Conservation (phyloP, 75 land plant species). For the Isoetes taiwanensis region DNA sequence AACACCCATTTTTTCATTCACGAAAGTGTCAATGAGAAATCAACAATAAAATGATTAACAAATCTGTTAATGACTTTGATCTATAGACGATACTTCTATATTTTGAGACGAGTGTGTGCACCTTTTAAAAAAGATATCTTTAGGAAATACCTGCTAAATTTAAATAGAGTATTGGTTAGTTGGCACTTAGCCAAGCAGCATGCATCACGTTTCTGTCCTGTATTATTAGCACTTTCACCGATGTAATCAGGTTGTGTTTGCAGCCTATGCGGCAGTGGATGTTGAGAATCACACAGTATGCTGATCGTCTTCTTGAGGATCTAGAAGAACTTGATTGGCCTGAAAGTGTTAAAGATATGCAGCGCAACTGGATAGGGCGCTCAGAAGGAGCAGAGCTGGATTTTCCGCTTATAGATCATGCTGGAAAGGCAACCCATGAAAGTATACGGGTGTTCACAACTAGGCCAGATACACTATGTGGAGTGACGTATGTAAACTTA, state of each 20-base stretch:
- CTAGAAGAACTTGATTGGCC: slow-evolving; percentile 94
- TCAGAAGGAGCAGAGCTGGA: slow-evolving; percentile 91
- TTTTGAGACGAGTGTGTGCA: not conserved
- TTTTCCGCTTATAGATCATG: slow-evolving; percentile 34
- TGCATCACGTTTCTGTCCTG: not conserved
- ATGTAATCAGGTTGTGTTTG: not conserved
- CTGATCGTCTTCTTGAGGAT: slow-evolving; percentile 91
- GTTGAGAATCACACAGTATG: slow-evolving; percentile 84
- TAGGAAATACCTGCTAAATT: not conserved
- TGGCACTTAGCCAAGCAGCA: not conserved
- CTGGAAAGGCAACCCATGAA: slow-evolving; percentile 29
- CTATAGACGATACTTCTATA: not conserved
- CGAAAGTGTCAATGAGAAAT: not conserved
- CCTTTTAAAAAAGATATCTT: not conserved
- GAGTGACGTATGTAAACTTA: slow-evolving; percentile 54
- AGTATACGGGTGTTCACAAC: slow-evolving; percentile 71
- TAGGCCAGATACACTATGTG: slow-evolving; percentile 88
- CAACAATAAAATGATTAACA: not conserved
- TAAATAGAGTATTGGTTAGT: not conserved
- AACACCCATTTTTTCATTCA: not conserved
- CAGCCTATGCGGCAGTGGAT: slow-evolving; percentile 99
- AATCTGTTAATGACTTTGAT: not conserved
- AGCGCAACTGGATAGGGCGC: slow-evolving; percentile 90
- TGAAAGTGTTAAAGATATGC: slow-evolving; percentile 96
- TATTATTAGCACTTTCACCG: not conserved